Evolutionary conservation across 2,329 filamentous ascomycete genomes (phyloP).

Genomic region (Penicillium sp.): DNA sequence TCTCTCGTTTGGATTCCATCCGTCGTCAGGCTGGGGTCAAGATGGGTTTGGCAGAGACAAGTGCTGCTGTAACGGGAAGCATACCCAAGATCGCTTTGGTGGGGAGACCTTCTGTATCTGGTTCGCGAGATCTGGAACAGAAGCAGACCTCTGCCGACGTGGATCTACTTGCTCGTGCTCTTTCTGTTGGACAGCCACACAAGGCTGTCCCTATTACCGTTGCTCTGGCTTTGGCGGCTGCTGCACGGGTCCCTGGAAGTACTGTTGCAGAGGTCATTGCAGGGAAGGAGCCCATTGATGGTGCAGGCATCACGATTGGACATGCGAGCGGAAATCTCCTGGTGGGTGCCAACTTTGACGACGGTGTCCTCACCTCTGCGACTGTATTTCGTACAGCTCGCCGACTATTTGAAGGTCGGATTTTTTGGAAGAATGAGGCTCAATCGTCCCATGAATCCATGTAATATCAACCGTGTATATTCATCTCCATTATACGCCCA

Average conservation of each 20-base stretch:
- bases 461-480: not conserved
- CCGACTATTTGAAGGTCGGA: constrained; percentile 46
- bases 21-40: constrained; percentile 53
- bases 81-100: constrained; percentile 62
- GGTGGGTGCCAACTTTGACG: constrained; percentile 40
- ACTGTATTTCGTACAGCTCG: constrained; percentile 49
- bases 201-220: constrained; percentile 55
- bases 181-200: constrained; percentile 56
- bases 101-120: constrained; percentile 26
- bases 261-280: constrained; percentile 37
- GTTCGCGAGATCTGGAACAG: constrained; percentile 7
- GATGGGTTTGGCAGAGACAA: constrained; percentile 56
- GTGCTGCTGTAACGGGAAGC: constrained; percentile 48
- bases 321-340: constrained; percentile 48
- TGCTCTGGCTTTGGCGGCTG: constrained; percentile 49
- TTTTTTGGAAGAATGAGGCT: constrained; percentile 38
- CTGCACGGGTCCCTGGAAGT: constrained; percentile 44
- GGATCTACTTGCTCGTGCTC: constrained; percentile 46
- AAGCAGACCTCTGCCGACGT: constrained; percentile 34
- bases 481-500: not conserved
- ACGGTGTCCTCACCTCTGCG: constrained; percentile 35
- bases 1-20: constrained; percentile 52
- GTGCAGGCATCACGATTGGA: constrained; percentile 39
- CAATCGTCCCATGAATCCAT: not conserved
- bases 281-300: constrained; percentile 21